Base-by-base conservation (phyloP, 768 basidiomycete genomes). In the Kwoniella sp. region DNA sequence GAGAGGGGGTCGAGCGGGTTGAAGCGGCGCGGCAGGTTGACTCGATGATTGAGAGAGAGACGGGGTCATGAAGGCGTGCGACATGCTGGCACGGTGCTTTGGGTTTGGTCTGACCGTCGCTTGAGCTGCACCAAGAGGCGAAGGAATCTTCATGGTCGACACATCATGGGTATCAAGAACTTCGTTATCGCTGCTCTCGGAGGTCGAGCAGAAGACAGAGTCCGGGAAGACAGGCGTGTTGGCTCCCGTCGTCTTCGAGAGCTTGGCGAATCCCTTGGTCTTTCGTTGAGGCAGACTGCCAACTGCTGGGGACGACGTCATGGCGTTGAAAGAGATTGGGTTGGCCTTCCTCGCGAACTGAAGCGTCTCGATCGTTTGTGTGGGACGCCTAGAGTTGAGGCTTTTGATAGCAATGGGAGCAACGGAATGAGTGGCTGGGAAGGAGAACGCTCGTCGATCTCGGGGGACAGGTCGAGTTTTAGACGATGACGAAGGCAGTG, bases 181-280 rank as follows among this genome's bases (percentile, higher is more conserved):
- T 50, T 76, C 72, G 21, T 68, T 67, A 21, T 69, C 69, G 47
- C 73, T 73, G 50, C 67, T 68, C 37, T 77, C 75, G 1, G 75
- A 77, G 19, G 73, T 77, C 19, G 75, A 77, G 57, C 71, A 72
- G 60, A 77, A 71, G 25, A 72, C 75, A 9, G 75, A 69, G 21
- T 74, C 75, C 4, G 53, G 50, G n/a, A 67, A 47, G 22, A 68
- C 50, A 33, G 74, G 74, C n/a, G 72, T 71, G 40, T 71, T 73
- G 36, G 58, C 68, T 17, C 73, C 73, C 8, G 66, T 73, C 26
- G 72, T 70, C 48, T 70, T 69, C 36, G 71, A 56, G 1, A 70
- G 55, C 30, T 61, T 51, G 36, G 57, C 51, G 24, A 59, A 63
- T 8, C 61, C 61, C 37, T 60, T 40, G 10, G 44, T 37, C 25